Percentiles rank a stretch among this genome's conserved stretches.
These are phyloP conservation scores for Aphanomyces euteiches DNA, from an alignment of 352 stramenopile genomes.

Conservation along the genomic window DNA sequence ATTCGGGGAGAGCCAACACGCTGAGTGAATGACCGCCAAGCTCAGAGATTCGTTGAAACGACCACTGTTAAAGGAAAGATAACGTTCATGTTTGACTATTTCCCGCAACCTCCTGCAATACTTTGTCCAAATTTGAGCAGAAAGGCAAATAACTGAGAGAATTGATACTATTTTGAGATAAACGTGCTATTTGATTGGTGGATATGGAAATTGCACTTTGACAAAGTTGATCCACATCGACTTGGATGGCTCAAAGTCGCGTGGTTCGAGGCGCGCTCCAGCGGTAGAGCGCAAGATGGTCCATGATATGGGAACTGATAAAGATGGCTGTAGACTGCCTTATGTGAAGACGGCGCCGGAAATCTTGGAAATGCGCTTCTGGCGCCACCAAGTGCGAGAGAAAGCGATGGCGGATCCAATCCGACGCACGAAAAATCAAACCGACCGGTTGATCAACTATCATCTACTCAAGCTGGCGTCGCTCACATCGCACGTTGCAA, in stretches of 20 bases:
- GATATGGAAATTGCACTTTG: no score
- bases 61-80: no score
- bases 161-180: no score
- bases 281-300: conserved; percentile 1
- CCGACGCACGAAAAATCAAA: conserved; percentile 78
- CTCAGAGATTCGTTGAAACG: no score
- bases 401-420: conserved; percentile 76
- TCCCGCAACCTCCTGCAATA: no score
- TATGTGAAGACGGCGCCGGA: conserved; percentile 37
- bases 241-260: background rate
- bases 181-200: background rate
- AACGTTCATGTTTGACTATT: no score
- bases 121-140: no score
- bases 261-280: conserved; percentile 7
- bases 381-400: conserved; percentile 60
- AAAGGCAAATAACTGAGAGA: no score
- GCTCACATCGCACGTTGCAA: conserved; percentile 64
- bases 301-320: background rate
- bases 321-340: conserved; percentile 3
- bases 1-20: no score
- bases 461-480: conserved; percentile 68
- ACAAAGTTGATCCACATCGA: no score
- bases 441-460: conserved; percentile 73
- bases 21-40: no score
- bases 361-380: conserved; percentile 79